Evolutionary conservation across 805 yeast genomes (phyloP).

Genomic region (Hanseniaspora mollemarum): DNA sequence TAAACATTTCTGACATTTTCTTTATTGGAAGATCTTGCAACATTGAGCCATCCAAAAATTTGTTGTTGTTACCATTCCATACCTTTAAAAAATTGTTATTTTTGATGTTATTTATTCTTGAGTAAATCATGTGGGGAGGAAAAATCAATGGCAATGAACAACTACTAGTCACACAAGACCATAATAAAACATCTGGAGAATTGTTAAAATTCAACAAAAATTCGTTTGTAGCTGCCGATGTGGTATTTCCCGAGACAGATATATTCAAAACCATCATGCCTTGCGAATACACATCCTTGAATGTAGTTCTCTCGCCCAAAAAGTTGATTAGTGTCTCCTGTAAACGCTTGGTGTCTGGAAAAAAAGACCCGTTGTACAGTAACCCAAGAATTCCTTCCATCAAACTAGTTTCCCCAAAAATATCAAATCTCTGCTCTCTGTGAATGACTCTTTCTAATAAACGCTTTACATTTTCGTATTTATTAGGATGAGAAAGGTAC

Average conservation of each 20-base stretch:
- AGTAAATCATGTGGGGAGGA: conserved; percentile 71
- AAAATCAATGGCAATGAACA: conserved; percentile 91
- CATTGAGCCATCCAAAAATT: conserved; percentile 92
- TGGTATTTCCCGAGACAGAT: conserved; percentile 67
- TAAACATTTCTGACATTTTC: conserved; percentile 88
- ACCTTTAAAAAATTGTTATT: conserved; percentile 34
- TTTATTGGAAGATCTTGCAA: conserved; percentile 88
- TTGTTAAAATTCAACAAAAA: conserved; percentile 66
- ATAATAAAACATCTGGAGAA: conserved; percentile 67
- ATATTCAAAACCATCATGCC: conserved; percentile 81
- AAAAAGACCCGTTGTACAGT: conserved; percentile 21
- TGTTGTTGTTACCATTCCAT: conserved; percentile 64
- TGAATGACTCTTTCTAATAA: conserved; percentile 29
- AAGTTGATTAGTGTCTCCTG: conserved; percentile 24
- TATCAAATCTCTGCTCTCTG: conserved; percentile 38
- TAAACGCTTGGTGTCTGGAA: conserved; percentile 1
- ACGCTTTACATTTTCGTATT: conserved; percentile 50
- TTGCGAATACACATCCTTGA: conserved; percentile 57
- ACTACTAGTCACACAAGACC: conserved; percentile 89
- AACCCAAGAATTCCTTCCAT: conserved; percentile 26
- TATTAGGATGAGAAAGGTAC: conserved; percentile 44
- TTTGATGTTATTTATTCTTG: conserved; percentile 54
- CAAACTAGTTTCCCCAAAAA: conserved; percentile 3
- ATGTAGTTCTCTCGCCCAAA: conserved; percentile 13
- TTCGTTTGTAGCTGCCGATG: conserved; percentile 84